These are phyloP conservation scores for Juncus effusus DNA, from an alignment of 176 grass and related monocot species.

Conservation along the genomic window DNA sequence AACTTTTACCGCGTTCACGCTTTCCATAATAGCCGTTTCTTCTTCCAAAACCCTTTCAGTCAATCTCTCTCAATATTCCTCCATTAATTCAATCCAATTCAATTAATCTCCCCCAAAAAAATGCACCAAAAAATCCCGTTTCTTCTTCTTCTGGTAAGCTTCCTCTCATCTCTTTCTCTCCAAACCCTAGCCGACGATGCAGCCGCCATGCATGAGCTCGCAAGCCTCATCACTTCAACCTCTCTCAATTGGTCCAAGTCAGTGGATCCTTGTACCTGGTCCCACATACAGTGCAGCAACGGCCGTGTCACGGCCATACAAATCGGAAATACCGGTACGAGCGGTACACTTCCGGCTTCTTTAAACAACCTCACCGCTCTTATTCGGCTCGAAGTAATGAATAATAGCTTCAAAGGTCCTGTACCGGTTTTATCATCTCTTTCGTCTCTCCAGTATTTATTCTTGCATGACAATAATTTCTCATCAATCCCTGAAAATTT, in stretches of 20 bases:
- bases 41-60: conserved; percentile 9
- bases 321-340: conserved; percentile 19
- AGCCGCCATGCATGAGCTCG: conserved; percentile 31
- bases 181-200: conserved; percentile 18
- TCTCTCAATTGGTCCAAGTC: conserved; percentile 28
- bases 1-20: not conserved
- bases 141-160: not conserved
- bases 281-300: conserved; percentile 14
- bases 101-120: conserved; percentile 1
- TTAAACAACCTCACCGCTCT: conserved; percentile 59
- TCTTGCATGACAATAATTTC: conserved; percentile 51
- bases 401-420: conserved; percentile 43
- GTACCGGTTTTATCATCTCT: conserved; percentile 51
- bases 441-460: conserved; percentile 36
- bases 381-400: conserved; percentile 52
- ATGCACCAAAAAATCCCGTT: conserved; percentile 9
- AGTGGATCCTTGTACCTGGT: conserved; percentile 36
- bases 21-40: conserved; percentile 25
- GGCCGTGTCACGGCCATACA: conserved; percentile 57
- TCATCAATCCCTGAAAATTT: conserved; percentile 42
- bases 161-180: not conserved
- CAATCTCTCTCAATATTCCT: not conserved
- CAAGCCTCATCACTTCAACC: conserved; percentile 11
- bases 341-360: conserved; percentile 42
- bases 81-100: not conserved